Evolutionary conservation across 2,329 filamentous ascomycete species (phyloP), one percentile per base, ranked within the genome.

Genomic region (Geosmithia flava): DNA sequence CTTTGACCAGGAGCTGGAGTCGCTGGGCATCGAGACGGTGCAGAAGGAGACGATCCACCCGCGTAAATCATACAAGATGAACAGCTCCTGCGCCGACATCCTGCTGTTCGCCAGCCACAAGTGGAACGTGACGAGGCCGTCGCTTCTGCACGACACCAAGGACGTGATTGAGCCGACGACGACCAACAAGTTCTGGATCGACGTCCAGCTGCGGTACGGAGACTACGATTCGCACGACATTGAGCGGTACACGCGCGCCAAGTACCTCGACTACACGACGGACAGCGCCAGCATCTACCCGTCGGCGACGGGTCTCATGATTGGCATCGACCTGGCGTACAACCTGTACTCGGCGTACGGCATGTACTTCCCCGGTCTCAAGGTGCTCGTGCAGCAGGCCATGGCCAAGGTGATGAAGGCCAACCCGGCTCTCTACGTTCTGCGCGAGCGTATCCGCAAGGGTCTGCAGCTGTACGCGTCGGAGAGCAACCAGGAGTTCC

Each of bases 361-460:
- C 47, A 91, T 96, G 69, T 98, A 96, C 71, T 98, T 98, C 81
- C 93, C 93, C 45, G 93, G 93, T 60, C 70, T 98, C 52, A 98
- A 98, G 75, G 85, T 89, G 45, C 78, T 98, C 20, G 74, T 98
- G 23, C 94, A 98, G 66, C 91, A 97, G 65, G 93, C 94, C 6
- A 98, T 98, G 94, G 89, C 89, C 45, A 98, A 98, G 81, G 81
- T 98, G 62, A 98, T 98, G 93, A 98, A 98, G 70, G 91, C 93
- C 39, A 98, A 98, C 61, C 93, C 93, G 16, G 93, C 93, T 2
- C 70, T 98, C 30, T 98, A 97, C 63, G 93, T 98, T 47, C 71
- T 98, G 51, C 86, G 93, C 51, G 93, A 98, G 70, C 93, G 93
- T 77, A 98, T 98, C 54, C 81, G 94, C 54, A 98, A 98, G 74